These are phyloP conservation scores for Cladorrhinum sp. DNA, from an alignment of 2,329 filamentous ascomycete species.

Conservation along the genomic window DNA sequence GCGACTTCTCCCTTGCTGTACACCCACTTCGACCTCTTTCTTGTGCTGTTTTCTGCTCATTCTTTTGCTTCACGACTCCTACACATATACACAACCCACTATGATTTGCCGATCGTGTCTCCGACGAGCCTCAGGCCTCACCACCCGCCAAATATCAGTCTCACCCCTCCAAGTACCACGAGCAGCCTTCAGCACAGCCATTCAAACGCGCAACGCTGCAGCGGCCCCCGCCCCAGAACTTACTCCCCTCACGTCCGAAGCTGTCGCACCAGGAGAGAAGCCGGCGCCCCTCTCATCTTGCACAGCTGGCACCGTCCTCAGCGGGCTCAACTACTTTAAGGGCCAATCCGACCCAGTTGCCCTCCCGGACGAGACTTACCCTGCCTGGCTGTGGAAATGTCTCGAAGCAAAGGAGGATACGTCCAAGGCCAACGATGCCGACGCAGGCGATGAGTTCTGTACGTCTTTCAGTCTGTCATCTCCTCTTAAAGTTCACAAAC, in stretches of 20 bases:
- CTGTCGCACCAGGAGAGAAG: slow-evolving; percentile 19
- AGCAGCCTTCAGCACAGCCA: slow-evolving; percentile 39
- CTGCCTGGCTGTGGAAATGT: slow-evolving; percentile 74
- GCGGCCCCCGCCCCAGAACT: slow-evolving; percentile 32
- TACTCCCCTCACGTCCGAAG: slow-evolving; percentile 32
- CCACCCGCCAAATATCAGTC: slow-evolving; percentile 21
- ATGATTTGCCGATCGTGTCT: slow-evolving; percentile 51
- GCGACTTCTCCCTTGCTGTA: slow-evolving; percentile 8
- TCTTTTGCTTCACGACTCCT: neutral
- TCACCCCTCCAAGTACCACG: slow-evolving; percentile 27
- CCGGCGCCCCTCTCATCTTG: slow-evolving; percentile 47
- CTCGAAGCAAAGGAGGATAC: slow-evolving; percentile 58
- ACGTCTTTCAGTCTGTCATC: slow-evolving; percentile 38
- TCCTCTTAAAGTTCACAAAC: neutral
- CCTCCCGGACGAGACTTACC: slow-evolving; percentile 71
- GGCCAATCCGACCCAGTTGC: slow-evolving; percentile 70
- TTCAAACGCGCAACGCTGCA: slow-evolving; percentile 34
- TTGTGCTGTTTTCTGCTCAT: neutral
- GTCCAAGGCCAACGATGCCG: slow-evolving; percentile 46
- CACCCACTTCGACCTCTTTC: slow-evolving; percentile 12
- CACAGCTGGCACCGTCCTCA: slow-evolving; percentile 65
- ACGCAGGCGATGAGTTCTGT: slow-evolving; percentile 77
- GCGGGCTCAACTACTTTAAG: slow-evolving; percentile 76
- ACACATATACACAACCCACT: slow-evolving; percentile 29
- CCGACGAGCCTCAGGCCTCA: slow-evolving; percentile 41